A percentile compares a stretch with the other conserved stretches of the same genome.
Conservation (phyloP, 306 rosid genomes). For the Prunus kanzakura region DNA sequence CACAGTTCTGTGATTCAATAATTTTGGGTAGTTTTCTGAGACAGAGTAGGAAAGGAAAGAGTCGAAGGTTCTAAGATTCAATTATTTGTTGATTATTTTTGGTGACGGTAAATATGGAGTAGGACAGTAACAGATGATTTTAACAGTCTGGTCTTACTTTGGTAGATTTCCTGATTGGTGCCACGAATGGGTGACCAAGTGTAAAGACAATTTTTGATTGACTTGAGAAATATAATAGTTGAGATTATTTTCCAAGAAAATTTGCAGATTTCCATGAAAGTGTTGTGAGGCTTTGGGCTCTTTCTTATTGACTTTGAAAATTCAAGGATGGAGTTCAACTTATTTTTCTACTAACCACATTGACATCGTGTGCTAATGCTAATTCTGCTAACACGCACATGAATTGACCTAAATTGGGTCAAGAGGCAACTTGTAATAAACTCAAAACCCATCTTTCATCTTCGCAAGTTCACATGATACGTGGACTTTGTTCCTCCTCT, state of each 20-base stretch:
- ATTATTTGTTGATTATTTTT: constrained; percentile 13
- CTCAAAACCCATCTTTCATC: too few relatives aligned
- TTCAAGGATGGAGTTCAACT: constrained; percentile 1
- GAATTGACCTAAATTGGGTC: too few relatives aligned
- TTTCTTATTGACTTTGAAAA: background rate
- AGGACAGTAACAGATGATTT: constrained; percentile 7
- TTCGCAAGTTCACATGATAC: too few relatives aligned
- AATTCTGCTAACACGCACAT: too few relatives aligned
- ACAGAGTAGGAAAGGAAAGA: constrained; percentile 8
- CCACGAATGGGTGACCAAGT: constrained; percentile 6
- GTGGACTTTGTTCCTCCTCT: too few relatives aligned
- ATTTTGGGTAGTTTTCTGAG: background rate
- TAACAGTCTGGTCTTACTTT: constrained; percentile 14
- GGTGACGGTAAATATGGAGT: background rate
- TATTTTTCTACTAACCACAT: background rate
- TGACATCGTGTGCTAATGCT: too few relatives aligned
- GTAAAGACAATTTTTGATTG: background rate
- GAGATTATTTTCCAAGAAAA: background rate
- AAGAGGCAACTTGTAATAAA: too few relatives aligned
- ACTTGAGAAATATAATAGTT: background rate
- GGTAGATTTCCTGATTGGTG: background rate
- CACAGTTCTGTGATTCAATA: constrained; percentile 35
- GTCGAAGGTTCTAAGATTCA: constrained; percentile 16
- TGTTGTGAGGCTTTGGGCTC: background rate
- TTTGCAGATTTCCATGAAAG: background rate